These are phyloP conservation scores for Lasiodiplodia gonubiensis DNA, from an alignment of 2,329 filamentous ascomycete species.

Conservation along the genomic window DNA sequence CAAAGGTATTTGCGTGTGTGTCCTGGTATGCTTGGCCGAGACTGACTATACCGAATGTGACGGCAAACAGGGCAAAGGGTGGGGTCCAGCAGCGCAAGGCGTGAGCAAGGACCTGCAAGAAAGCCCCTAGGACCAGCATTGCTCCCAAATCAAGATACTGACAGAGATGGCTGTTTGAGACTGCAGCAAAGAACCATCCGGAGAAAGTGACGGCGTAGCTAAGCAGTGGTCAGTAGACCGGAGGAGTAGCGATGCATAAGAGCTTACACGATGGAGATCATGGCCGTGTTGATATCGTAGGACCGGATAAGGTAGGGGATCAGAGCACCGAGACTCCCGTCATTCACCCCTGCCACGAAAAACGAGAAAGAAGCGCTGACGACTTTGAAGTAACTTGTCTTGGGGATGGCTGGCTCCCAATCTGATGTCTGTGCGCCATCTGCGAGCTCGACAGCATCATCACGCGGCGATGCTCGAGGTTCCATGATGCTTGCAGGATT, in stretches of 20 bases:
- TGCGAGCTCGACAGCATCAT: not conserved
- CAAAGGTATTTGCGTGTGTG: slow-evolving; percentile 67
- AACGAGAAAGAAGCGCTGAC: slow-evolving; percentile 65
- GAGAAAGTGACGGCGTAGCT: slow-evolving; percentile 62
- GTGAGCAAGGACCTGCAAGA: slow-evolving; percentile 61
- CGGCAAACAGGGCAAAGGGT: slow-evolving; percentile 62
- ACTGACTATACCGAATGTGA: slow-evolving; percentile 64
- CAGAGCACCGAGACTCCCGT: slow-evolving; percentile 67
- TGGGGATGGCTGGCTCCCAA: not conserved
- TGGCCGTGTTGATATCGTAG: slow-evolving; percentile 59
- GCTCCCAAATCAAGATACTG: slow-evolving; percentile 62
- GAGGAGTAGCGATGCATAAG: not conserved
- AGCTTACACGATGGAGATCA: slow-evolving; percentile 53
- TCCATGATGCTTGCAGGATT: not conserved
- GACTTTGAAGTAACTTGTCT: slow-evolving; percentile 52
- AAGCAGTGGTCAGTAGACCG: slow-evolving; percentile 32
- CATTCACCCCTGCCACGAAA: slow-evolving; percentile 69
- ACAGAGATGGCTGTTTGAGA: slow-evolving; percentile 61
- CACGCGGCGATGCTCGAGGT: not conserved
- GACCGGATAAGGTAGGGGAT: slow-evolving; percentile 67
- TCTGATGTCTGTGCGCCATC: not conserved
- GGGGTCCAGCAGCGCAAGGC: slow-evolving; percentile 62
- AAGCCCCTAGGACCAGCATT: slow-evolving; percentile 62
- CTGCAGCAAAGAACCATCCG: slow-evolving; percentile 65
- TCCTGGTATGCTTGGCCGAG: slow-evolving; percentile 69